phyloP scores from a whole-genome alignment of 225 moss, liverwort and hornwort species.

The Sphagnum contortum region DNA sequence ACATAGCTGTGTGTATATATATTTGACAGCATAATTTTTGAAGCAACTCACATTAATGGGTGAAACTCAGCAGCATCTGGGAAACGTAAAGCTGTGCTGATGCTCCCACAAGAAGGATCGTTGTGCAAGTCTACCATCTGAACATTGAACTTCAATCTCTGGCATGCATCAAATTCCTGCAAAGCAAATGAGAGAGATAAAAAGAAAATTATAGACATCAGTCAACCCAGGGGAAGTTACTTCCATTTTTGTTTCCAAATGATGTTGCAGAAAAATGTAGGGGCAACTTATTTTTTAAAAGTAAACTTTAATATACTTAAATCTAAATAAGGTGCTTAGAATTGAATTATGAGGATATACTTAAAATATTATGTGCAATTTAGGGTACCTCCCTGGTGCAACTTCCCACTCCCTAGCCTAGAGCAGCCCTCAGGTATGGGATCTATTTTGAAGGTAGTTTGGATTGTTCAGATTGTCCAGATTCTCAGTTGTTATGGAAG shows the following conservation, averaged over 20 bases:
- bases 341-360: no score
- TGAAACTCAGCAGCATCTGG: constrained; percentile 28
- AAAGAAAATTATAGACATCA: neutral
- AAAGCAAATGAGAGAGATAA: neutral
- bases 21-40: no score
- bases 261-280: neutral
- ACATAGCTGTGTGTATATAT: no score
- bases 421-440: no score
- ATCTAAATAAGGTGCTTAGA: neutral
- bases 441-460: no score
- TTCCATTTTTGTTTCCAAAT: neutral
- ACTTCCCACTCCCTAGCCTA: no score
- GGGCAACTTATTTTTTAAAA: neutral
- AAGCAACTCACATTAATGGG: constrained; percentile 6
- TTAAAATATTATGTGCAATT: no score
- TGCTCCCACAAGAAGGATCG: constrained; percentile 17
- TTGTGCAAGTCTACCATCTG: constrained; percentile 20
- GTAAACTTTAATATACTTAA: neutral
- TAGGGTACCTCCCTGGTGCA: no score
- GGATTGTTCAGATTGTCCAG: no score
- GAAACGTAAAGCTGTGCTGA: constrained; percentile 23
- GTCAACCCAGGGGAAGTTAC: neutral
- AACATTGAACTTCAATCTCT: constrained; percentile 21
- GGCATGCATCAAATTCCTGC: constrained; percentile 31
- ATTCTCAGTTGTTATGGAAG: no score